Evolutionary conservation across 805 yeast species (phyloP).

Genomic region (Groenewaldozyma salmanticensis): DNA sequence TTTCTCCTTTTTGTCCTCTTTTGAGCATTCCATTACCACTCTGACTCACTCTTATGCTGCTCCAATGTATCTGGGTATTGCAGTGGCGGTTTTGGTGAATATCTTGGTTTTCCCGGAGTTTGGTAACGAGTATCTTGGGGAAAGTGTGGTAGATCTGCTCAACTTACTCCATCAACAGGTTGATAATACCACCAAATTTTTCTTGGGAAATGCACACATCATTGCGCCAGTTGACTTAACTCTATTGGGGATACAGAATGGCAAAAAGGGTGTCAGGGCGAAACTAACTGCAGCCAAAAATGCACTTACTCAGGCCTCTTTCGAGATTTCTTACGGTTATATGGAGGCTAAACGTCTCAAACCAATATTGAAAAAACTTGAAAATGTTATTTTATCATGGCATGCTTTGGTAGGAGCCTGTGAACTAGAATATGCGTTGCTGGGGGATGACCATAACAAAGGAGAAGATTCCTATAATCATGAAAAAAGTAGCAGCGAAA

Average conservation of each 20-base stretch:
- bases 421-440: slow-evolving; percentile 34
- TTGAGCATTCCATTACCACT: slow-evolving; percentile 24
- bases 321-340: slow-evolving; percentile 40
- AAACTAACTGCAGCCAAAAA: slow-evolving; percentile 30
- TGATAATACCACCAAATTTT: slow-evolving; percentile 32
- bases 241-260: slow-evolving; percentile 27
- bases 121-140: slow-evolving; percentile 41
- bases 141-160: slow-evolving; percentile 31
- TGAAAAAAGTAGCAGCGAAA: not conserved
- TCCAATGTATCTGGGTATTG: slow-evolving; percentile 40
- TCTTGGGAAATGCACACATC: slow-evolving; percentile 24
- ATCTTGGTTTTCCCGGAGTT: slow-evolving; percentile 40
- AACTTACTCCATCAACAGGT: slow-evolving; percentile 33
- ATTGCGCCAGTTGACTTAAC: slow-evolving; percentile 7
- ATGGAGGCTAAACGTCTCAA: slow-evolving; percentile 36
- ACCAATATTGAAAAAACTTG: slow-evolving; percentile 27
- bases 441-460: slow-evolving; percentile 15
- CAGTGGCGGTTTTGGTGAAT: slow-evolving; percentile 35
- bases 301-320: slow-evolving; percentile 38
- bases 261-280: slow-evolving; percentile 27
- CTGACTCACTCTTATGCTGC: slow-evolving; percentile 31
- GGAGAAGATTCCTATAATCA: not conserved
- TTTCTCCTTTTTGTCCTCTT: slow-evolving; percentile 33
- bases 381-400: slow-evolving; percentile 26
- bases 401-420: slow-evolving; percentile 40